Conservation (phyloP, 2,329 filamentous ascomycete genomes). For the Cadophora malorum region DNA sequence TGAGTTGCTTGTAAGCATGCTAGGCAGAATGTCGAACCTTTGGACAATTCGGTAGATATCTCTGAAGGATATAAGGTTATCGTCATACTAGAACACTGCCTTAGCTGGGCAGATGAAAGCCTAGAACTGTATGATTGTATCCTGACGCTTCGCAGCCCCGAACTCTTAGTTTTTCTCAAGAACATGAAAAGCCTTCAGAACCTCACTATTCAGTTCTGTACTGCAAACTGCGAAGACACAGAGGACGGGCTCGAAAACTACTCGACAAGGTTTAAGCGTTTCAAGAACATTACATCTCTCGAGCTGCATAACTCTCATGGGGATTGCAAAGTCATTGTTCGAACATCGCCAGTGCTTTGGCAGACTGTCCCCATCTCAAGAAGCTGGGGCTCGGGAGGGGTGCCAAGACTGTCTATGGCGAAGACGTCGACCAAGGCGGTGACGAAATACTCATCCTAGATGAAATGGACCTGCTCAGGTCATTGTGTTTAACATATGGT, state of each 20-base stretch:
- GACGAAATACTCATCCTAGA: not conserved
- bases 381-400: not conserved
- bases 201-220: not conserved
- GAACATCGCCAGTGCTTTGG: not conserved
- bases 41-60: no score
- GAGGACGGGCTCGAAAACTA: not conserved
- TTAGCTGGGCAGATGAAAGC: no score
- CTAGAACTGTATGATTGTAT: no score
- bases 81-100: no score
- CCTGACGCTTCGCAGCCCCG: no score
- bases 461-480: not conserved
- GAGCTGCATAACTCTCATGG: not conserved
- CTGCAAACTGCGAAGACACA: not conserved
- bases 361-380: not conserved
- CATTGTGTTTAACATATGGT: not conserved
- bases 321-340: not conserved
- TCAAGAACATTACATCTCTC: not conserved
- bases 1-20: not conserved
- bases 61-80: no score
- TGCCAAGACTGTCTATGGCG: not conserved
- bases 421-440: not conserved
- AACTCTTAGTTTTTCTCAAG: no score
- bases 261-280: not conserved
- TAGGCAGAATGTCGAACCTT: no score
- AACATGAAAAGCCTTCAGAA: not conserved